These are phyloP conservation scores for Bjerkandera adusta DNA, from an alignment of 1,284 basidiomycete species.

Conservation along the genomic window DNA sequence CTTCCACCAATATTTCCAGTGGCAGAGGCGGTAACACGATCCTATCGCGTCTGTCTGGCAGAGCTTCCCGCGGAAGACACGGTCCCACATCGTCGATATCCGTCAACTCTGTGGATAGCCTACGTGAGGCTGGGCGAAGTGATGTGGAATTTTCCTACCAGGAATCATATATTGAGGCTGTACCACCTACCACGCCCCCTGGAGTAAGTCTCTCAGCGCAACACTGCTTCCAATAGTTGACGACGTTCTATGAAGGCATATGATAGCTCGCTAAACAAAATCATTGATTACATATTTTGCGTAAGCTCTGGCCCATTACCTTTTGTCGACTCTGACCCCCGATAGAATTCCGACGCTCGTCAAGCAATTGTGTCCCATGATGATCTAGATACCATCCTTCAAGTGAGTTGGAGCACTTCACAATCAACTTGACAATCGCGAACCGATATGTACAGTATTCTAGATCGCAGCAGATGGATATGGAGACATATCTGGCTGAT, in stretches of 20 bases:
- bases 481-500: no score
- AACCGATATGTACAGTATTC: no score
- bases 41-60: no score
- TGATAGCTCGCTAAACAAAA: slow-evolving; percentile 3
- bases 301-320: neutral
- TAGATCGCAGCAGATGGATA: no score
- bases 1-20: neutral
- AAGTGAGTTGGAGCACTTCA: no score
- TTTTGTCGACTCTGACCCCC: neutral
- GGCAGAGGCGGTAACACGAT: neutral
- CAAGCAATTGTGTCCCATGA: neutral
- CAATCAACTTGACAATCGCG: no score
- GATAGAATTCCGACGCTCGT: neutral
- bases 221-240: neutral
- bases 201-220: neutral
- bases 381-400: neutral
- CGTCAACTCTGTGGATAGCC: neutral
- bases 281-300: neutral
- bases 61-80: neutral
- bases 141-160: no score
- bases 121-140: no score
- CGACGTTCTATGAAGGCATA: neutral
- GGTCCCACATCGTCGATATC: neutral
- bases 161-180: neutral
- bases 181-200: neutral